Percentiles rank a stretch among this genome's conserved stretches.
Evolutionary conservation across 1,284 basidiomycete genomes (phyloP).

Genomic region (Afroboletus lepidellus): DNA sequence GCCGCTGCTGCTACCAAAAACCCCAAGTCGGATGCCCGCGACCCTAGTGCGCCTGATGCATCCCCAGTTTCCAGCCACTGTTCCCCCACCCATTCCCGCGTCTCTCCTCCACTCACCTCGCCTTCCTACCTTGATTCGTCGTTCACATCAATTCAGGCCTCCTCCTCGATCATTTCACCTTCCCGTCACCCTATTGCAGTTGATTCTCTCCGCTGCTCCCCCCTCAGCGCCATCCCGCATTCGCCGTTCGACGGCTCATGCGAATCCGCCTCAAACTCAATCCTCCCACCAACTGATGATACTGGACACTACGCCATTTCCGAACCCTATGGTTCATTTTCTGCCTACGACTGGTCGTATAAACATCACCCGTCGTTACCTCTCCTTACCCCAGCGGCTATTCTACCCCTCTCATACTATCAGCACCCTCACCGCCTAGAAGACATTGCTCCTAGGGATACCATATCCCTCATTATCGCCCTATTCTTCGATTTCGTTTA

Average conservation of each 20-base stretch:
- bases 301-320: constrained; percentile 42
- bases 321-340: constrained; percentile 59
- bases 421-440: constrained; percentile 69
- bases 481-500: constrained; percentile 90
- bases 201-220: constrained; percentile 58
- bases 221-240: constrained; percentile 27
- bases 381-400: constrained; percentile 47
- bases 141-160: constrained; percentile 37
- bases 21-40: constrained; percentile 29
- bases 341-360: constrained; percentile 69
- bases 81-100: constrained; percentile 36
- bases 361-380: constrained; percentile 57
- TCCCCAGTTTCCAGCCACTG: constrained; percentile 49
- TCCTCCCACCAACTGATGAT: constrained; percentile 39
- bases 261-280: constrained; percentile 27
- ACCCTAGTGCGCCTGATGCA: constrained; percentile 39
- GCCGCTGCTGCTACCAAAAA: constrained; percentile 49
- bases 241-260: constrained; percentile 36
- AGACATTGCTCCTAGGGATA: constrained; percentile 74
- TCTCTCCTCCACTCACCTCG: constrained; percentile 47
- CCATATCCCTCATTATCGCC: constrained; percentile 73
- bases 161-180: constrained; percentile 48
- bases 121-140: constrained; percentile 53
- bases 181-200: constrained; percentile 70
- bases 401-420: constrained; percentile 70